A percentile compares a stretch with the other conserved stretches of the same genome.
phyloP scores from a whole-genome alignment of 257 asterid species.

The Apocynum venetum region DNA sequence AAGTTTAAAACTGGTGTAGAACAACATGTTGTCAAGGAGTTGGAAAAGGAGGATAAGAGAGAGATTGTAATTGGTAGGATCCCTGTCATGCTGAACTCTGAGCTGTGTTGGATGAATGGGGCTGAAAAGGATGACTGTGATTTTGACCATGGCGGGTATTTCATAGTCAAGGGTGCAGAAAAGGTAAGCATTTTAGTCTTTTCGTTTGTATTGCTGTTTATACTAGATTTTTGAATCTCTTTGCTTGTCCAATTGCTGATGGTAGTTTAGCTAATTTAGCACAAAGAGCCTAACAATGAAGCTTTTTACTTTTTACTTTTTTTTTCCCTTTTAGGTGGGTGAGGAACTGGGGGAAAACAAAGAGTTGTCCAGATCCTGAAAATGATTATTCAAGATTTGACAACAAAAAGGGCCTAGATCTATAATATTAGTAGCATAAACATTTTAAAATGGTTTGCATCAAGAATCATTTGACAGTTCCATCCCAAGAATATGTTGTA shows the following conservation, averaged over 20 bases:
- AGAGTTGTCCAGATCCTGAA: not conserved
- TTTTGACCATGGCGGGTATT: conserved; percentile 89
- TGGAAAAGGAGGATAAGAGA: conserved; percentile 29
- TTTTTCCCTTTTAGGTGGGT: not conserved
- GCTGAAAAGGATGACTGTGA: conserved; percentile 62
- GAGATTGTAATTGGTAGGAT: conserved; percentile 61
- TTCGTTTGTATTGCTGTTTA: not conserved
- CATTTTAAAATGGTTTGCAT: not conserved
- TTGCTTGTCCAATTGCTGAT: not conserved
- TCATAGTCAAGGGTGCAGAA: conserved; percentile 91
- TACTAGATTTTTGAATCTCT: not conserved
- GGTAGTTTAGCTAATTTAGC: not conserved
- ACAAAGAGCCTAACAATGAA: not conserved
- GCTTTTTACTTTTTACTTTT: not conserved
- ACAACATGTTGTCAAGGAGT: conserved; percentile 41
- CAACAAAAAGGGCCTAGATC: not conserved
- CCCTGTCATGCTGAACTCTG: conserved; percentile 91
- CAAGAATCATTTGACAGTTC: not conserved
- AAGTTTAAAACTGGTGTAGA: conserved; percentile 76
- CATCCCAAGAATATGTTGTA: not conserved
- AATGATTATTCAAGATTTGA: not conserved
- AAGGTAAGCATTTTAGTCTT: conserved; percentile 48
- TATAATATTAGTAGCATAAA: not conserved
- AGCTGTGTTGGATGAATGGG: conserved; percentile 61
- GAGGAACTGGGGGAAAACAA: not conserved